Evolutionary conservation across 768 basidiomycete species (phyloP), one percentile per base, ranked within the genome.

Genomic region (Mycena olivaceomarginata): DNA sequence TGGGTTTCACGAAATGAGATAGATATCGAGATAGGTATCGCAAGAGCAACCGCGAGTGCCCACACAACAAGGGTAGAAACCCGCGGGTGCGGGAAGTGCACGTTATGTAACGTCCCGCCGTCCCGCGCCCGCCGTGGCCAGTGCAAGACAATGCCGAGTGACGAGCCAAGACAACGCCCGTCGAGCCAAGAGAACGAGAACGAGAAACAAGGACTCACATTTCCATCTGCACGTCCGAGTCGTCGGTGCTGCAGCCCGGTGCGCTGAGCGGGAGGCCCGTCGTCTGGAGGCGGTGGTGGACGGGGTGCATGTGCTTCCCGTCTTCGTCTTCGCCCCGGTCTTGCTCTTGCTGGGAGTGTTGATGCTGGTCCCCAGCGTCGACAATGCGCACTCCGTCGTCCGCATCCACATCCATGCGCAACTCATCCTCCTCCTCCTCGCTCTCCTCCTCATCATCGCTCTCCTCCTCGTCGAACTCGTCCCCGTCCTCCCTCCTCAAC

Each of bases 231-330:
- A 73, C 67, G 10, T 77, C 73, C 63, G 31, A 31, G 31, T 67
- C 15, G 7, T 56, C 18, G 37, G 18, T 9, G 25, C 45, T 18
- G 15, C 59, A 41, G 31, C 67, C 57, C 20, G 76, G 63, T 13
- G 76, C 37, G 15, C 68, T 63, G 7, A 59, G 69, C 2, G 75
- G 72, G 16, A 51, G 72, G 16, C 25, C 67, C 53, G 31, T 53
- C 68, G 71, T 77, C 67, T 56, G 68, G 3, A 70, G 45, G 10
- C 82, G 82, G 45, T 88, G 86, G 45, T 86, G 87, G 6, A 91
- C 86, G 31, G 91, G 91, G 81, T 93, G 92, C 92, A 93, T 93
- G 82, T 92, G 90, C 70, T 83, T 83, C 67, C 84, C 83, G 56
- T 87, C 85, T 64, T 81, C 75, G 40, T 81, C 81, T 70, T 86